phyloP scores from a whole-genome alignment of 192 early-diverging fungal genomes.

The Linnemannia elongata region DNA sequence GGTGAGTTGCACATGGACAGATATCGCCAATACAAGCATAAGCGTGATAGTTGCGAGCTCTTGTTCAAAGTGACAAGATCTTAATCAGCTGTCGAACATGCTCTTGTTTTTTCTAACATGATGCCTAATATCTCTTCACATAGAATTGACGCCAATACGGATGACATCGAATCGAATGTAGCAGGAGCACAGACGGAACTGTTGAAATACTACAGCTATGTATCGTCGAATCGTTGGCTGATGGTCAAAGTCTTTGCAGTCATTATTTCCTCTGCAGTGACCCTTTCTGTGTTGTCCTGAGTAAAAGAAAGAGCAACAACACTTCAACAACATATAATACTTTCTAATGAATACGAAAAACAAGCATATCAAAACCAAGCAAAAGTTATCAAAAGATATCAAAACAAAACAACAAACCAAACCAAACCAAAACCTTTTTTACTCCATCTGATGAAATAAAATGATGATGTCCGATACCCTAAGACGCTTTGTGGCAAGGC shows the following conservation, averaged over 20 bases:
- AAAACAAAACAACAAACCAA: neutral
- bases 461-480: neutral
- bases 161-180: constrained; percentile 93
- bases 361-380: neutral
- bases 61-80: constrained; percentile 1
- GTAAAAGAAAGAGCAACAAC: neutral
- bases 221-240: constrained; percentile 95
- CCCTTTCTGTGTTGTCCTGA: constrained; percentile 45
- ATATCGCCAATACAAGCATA: neutral
- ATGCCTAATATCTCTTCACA: neutral
- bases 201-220: constrained; percentile 90
- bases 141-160: constrained; percentile 94
- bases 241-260: constrained; percentile 96
- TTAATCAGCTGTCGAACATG: neutral
- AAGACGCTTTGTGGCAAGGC: too few species aligned
- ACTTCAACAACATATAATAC: neutral
- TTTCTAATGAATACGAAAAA: neutral
- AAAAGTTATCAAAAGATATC: neutral
- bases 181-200: constrained; percentile 91
- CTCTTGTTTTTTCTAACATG: neutral
- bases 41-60: neutral
- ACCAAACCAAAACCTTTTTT: neutral
- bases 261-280: constrained; percentile 76
- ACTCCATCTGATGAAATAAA: neutral
- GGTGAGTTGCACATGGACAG: constrained; percentile 46